Evolutionary conservation across 352 stramenopile species (phyloP), one percentile per base, ranked within the genome.

Genomic region (Phytophthora aleatoria): DNA sequence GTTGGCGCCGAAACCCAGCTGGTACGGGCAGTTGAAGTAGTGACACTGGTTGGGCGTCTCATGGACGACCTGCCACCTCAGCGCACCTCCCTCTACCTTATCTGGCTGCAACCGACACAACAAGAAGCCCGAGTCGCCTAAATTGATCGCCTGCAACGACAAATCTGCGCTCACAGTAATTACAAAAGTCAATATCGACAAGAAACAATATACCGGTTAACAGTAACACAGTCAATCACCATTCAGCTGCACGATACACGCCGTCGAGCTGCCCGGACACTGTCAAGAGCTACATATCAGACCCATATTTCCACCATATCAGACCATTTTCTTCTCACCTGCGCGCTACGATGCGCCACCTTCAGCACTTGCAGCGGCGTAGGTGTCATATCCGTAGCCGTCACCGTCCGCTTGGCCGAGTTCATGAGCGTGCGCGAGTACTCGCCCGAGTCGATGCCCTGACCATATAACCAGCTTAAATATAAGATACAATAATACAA

Each of bases 21-120:
- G 96, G 58, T 94, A 98, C 0, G 96, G 96, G 65, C 96, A 99
- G 72, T 99, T 98, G 73, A 98, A 99, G 74, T 98, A 98, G 62
- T 99, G 96, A 28, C 85, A 91, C 64, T 98, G 96, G 66, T 97
- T 92, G 36, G 87, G 84, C 10, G 93, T 95, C 52, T 96, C 88
- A 47, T 91, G 95, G 5, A 97, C 79, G 15, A 98, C 73, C 41
- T 86, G 85, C 69, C 90, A 96, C 55, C 77, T 83, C 36, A 61
- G 20, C 2, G n/a, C 31, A 11, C 54, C 66, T 33, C 35, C 53
- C 2, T 73, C 64, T 31, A 67, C 58, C 9, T 74, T 76, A 53
- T 97, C 73, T 12, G 61, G 53, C 67, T 76, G 52, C 43, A 81
- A 58, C 5, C 95, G 83, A 61, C 97, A 91, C 10, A 98, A 75